Percentiles rank a stretch among this genome's conserved stretches.
Evolutionary conservation across 2,329 filamentous ascomycete species (phyloP).

Genomic region (Colletotrichum musicola): DNA sequence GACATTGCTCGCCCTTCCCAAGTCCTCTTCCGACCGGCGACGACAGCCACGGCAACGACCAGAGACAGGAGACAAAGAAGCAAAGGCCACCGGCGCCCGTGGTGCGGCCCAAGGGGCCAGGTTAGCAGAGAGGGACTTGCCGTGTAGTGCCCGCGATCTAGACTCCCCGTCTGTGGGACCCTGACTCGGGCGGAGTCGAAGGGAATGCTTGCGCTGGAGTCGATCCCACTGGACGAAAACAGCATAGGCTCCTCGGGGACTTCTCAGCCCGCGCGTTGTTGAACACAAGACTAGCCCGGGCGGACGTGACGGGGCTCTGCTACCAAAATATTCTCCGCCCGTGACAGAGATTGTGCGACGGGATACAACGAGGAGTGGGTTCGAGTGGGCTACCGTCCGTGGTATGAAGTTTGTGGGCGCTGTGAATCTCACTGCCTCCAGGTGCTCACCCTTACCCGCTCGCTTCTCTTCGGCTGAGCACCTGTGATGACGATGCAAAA

Average conservation of each 20-base stretch:
- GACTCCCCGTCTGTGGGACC: constrained; percentile 35
- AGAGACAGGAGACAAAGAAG: constrained; percentile 31
- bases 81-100: constrained; percentile 5
- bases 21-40: constrained; percentile 17
- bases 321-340: constrained; percentile 39
- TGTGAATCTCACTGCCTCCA: not conserved
- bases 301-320: constrained; percentile 34
- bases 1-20: constrained; percentile 1
- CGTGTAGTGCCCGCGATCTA: constrained; percentile 36
- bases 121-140: constrained; percentile 30
- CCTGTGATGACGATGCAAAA: not conserved
- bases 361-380: constrained; percentile 20
- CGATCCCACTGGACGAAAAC: constrained; percentile 34
- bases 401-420: constrained; percentile 1
- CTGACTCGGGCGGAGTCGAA: constrained; percentile 38
- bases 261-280: constrained; percentile 36
- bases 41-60: constrained; percentile 1
- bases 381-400: constrained; percentile 23
- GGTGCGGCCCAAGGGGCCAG: constrained; percentile 17
- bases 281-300: constrained; percentile 35
- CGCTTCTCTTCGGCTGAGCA: not conserved
- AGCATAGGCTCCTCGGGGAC: constrained; percentile 38
- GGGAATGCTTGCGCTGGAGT: constrained; percentile 33
- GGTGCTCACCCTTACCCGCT: not conserved
- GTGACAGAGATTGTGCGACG: constrained; percentile 38